These are phyloP conservation scores for Zelopaecilomyces penicillatus DNA, from an alignment of 2,329 filamentous ascomycete species.

Conservation along the genomic window DNA sequence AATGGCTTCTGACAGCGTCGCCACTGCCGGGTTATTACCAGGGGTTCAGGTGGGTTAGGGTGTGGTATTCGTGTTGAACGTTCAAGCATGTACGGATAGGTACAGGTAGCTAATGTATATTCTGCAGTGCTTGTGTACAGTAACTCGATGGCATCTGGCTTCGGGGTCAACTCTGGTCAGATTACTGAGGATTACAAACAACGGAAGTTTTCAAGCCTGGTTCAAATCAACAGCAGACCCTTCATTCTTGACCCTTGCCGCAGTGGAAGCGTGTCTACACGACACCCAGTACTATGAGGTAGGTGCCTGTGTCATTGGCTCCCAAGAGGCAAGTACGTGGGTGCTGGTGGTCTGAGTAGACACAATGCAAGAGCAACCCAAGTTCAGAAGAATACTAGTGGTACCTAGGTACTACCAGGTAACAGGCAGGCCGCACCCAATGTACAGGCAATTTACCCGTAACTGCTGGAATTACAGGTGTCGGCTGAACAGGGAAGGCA, in stretches of 20 bases:
- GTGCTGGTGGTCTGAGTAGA: not conserved
- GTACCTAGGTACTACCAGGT: not conserved
- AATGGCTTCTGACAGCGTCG: not conserved
- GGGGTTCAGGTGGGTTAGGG: not conserved
- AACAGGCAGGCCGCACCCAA: not conserved
- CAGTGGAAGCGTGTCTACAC: no score
- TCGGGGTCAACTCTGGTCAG: no score
- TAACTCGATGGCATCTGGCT: no score
- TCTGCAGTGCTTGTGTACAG: no score
- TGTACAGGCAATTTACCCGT: not conserved
- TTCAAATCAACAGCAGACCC: no score
- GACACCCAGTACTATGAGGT: no score
- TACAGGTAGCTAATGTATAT: no score
- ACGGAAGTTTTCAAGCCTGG: no score
- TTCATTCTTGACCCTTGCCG: no score
- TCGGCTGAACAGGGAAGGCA: not conserved
- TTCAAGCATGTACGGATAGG: no score
- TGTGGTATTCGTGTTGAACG: not conserved
- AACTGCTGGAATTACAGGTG: slow-evolving; percentile 1
- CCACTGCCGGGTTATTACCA: not conserved
- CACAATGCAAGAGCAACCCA: not conserved
- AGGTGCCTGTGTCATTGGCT: not conserved
- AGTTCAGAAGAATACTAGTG: not conserved
- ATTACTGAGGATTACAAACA: no score
- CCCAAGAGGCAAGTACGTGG: not conserved